Base-by-base conservation (phyloP, 257 asterid genomes). In the Solanum gracilifrons region DNA sequence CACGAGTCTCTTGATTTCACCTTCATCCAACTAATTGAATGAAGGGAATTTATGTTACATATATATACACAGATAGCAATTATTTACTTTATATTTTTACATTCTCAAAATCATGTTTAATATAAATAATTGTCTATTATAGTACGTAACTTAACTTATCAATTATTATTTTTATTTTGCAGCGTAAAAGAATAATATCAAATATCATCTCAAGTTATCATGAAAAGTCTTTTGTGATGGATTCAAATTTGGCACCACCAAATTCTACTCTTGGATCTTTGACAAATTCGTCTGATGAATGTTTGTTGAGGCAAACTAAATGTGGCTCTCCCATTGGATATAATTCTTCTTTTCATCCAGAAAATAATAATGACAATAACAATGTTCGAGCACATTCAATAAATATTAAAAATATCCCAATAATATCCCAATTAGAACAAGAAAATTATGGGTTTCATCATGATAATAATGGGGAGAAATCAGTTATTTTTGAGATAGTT, bases 401-500 rank as follows among this genome's bases (percentile, higher is more conserved):
- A 39, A 86, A 86, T 29, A 87, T 72, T 20, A 85, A 48, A 27
- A 79, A 27, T 46, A 35, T 41, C 15, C 23, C 68, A n/a, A 6
- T 72, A 7, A 85, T 90, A 5, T 60, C 84, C 12, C 85, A 85
- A 35, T 62, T 90, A 7, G 25, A 18, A 29, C 55, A 43, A 58
- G 27, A 43, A 33, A 37, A 27, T 9, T 29, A 27, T 23, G 91
- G 86, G 48, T 87, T 86, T 12, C 15, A 16, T 9, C 84, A 9
- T 41, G 37, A 39, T 77, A 55, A 21, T 55, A 93, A 90, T 37
- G 82, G 75, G 85, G 94, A 93, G 13, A 91, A 69, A 87, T 76
- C 92, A 20, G 18, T 9, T 31, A 89, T 95, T 33, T 58, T 93
- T 86, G 92, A 90, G 87, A 84, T 90, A 13, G 91, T 92, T 20